Evolutionary conservation across 1,139 yeast genomes (phyloP), one percentile per base, ranked within the genome.

Genomic region (Zygoascus sp.): DNA sequence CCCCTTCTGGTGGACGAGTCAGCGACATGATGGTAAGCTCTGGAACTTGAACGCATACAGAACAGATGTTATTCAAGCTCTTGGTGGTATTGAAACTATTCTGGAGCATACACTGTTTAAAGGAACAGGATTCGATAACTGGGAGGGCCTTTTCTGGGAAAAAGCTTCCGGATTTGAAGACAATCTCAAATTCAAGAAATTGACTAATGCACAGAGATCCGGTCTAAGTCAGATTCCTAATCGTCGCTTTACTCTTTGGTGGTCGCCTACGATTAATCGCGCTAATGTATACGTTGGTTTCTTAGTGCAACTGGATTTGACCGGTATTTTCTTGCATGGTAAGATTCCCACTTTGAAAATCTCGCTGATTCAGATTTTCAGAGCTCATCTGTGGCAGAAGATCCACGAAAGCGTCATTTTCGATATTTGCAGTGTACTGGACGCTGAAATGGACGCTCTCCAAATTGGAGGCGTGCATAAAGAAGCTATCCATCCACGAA

Each of bases 91-190:
- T 53, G 97, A 92, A 60, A 89, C 98, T 0, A 92, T 94, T 62
- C 67, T 94, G 53, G 98, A 92, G 60, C 99, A 94, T 60, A 89
- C 98, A 0, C 68, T 94, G 45, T 94, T 92, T 71, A 87, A 87
- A 62, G 98, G 96, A 17, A 94, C 99, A 0, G 98, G 98, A 0
- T 94, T 94, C 63, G 96, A 86, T 58, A 86, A 95, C 8, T 94
- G 98, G 98, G 99, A 94, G 70, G 98, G 98, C 2, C 71, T 94
- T 22, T 94, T 94, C 65, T 94, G 99, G 99, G 98, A 94, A 61
- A 88, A 88, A 60, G 92, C 95, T 0, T 82, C 96, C 21, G 98
- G 98, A 0, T 92, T 90, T 63, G 99, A 94, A 64, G 98, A 94
- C 59, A 85, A 96, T 0, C 76, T 94, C 75, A 92, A 90, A 63